Base-by-base conservation (phyloP, 2,329 filamentous ascomycete genomes). In the Colletotrichum sp. region DNA sequence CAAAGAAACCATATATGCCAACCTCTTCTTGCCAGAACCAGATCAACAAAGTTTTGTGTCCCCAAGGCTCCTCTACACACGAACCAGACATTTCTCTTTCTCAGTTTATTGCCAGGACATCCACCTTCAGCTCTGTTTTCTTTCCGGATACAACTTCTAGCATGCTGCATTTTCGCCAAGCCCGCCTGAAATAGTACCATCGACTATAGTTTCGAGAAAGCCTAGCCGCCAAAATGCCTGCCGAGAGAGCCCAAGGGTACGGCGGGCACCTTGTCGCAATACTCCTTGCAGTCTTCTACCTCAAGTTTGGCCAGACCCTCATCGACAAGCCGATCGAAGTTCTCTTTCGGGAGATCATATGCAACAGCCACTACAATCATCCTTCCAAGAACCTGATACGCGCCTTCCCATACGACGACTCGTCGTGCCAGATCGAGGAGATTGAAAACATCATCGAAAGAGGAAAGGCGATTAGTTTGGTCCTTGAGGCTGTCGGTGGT, bases 321-420 rank as follows among this genome's bases (percentile, higher is more conserved):
- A 15, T 51, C 43, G 43, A 51, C 43, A 51, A 51, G 1, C 43
- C 43, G 0, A 51, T 21, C n/a, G 6, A 51, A 0, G 13, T 51
- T 24, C 43, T 13, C 43, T 51, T 51, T 15, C 43, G 43, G n/a
- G 43, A 51, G n/a, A 51, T 51, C 0, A 51, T n/a, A 0, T 51
- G 43, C 43, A 51, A 21, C 0, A 51, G 43, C 43, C n/a, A 21
- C 0, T 1, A 21, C 43, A 8, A 1, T n/a, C 0, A 24, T 51
- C 12, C n/a, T 0, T 21, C 43, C 0, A 51, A 0, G 12, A 24
- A 24, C 43, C 43, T 21, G 43, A 51, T 21, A 0, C 43, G 43
- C 43, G 43, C 43, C n/a, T 21, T 21, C 43, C n/a, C 6, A 0
- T 21, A 51, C 43, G 43, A 21, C 43, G 43, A 51, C 43, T 12